Conservation (phyloP, 169 alveolate genomes). For the Theileria parva region DNA sequence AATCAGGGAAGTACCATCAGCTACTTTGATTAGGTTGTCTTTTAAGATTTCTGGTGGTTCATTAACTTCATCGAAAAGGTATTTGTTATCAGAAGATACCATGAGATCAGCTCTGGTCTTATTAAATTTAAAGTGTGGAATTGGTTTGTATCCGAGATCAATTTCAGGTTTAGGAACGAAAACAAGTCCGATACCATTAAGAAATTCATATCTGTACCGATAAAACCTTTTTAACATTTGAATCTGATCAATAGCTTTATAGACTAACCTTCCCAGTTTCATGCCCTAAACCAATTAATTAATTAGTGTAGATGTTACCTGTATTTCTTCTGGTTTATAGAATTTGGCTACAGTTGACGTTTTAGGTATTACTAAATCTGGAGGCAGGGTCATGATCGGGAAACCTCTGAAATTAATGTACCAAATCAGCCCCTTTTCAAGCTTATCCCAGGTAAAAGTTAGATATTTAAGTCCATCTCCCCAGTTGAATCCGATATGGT, state of each 20-base stretch:
- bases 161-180: conserved; percentile 15
- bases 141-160: conserved; percentile 52
- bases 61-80: conserved; percentile 22
- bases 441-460: conserved; percentile 73
- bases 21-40: neutral
- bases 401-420: conserved; percentile 33
- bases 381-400: conserved; percentile 36
- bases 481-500: conserved; percentile 69
- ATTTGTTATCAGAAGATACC: conserved; percentile 41
- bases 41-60: conserved; percentile 17
- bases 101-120: neutral
- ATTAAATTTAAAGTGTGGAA: conserved; percentile 33
- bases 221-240: conserved; percentile 46
- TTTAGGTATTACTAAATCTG: conserved; percentile 56
- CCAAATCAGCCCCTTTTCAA: conserved; percentile 66
- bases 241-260: conserved; percentile 61
- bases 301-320: conserved; percentile 19
- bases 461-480: conserved; percentile 67
- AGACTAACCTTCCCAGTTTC: conserved; percentile 58
- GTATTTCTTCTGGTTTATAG: conserved; percentile 74
- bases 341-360: conserved; percentile 58
- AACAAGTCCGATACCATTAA: conserved; percentile 39
- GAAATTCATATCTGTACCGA: conserved; percentile 60
- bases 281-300: conserved; percentile 45
- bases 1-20: too few relatives aligned